phyloP scores from a whole-genome alignment of 495 filamentous ascomycete species.

The Xanthoparmelia taractica region DNA sequence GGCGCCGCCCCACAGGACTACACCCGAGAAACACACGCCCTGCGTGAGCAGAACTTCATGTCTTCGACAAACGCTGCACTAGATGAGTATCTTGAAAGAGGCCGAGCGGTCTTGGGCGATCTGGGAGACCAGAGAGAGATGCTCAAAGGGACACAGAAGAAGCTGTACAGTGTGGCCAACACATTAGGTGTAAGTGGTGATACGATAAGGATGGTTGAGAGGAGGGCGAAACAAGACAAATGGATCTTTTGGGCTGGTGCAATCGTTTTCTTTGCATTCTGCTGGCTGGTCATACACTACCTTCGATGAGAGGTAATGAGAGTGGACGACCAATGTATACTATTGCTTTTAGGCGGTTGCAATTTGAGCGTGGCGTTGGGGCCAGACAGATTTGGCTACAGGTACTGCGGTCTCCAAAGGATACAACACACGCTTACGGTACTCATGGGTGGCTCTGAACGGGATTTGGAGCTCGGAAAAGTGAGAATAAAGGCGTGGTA shows the following conservation, averaged over 20 bases:
- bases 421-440: not conserved
- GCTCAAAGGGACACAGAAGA: conserved; percentile 85
- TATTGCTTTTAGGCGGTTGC: not conserved
- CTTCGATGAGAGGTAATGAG: conserved; percentile 47
- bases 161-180: conserved; percentile 86
- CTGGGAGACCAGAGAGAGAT: conserved; percentile 86
- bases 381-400: not conserved
- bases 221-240: conserved; percentile 87
- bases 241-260: conserved; percentile 95
- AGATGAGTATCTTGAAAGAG: conserved; percentile 89
- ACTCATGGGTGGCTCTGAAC: not conserved
- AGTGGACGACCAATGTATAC: not conserved
- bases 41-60: conserved; percentile 87
- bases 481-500: not conserved
- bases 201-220: conserved; percentile 91
- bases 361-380: conserved; percentile 17
- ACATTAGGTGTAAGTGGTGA: conserved; percentile 90
- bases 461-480: not conserved
- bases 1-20: conserved; percentile 51
- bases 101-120: conserved; percentile 81
- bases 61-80: conserved; percentile 66
- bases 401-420: not conserved
- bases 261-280: conserved; percentile 83
- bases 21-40: conserved; percentile 69
- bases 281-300: conserved; percentile 80